Evolutionary conservation across 805 yeast species (phyloP).

Genomic region (Myxozyma neotropica): DNA sequence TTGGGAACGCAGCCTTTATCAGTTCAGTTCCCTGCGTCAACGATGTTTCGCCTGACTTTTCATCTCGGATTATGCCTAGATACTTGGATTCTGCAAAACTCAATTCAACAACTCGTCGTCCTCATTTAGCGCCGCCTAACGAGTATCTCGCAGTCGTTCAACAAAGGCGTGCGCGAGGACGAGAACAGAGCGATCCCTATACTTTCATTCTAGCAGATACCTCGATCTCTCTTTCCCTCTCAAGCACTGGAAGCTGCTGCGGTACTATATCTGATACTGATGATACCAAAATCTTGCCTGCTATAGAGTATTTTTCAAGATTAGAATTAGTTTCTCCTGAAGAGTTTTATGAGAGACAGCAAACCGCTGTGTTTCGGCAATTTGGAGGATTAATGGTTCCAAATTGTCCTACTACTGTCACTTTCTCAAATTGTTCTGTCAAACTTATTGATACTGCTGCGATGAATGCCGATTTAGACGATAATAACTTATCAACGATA

Average conservation of each 20-base stretch:
- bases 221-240: background rate
- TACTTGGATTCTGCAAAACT: background rate
- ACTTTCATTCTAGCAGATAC: background rate
- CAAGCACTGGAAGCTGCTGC: too few species aligned
- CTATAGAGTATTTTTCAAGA: conserved; percentile 2
- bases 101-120: background rate
- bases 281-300: background rate
- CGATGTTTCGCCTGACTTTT: background rate
- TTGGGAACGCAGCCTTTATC: background rate
- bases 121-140: background rate
- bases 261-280: background rate
- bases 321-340: background rate
- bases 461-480: background rate
- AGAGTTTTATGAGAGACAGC: background rate
- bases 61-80: background rate
- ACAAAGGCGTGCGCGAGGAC: background rate
- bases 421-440: conserved; percentile 11
- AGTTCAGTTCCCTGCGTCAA: background rate
- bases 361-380: background rate
- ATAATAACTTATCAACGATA: background rate
- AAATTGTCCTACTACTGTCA: background rate
- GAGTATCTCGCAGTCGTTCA: too few species aligned
- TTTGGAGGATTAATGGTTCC: conserved; percentile 8
- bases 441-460: background rate
- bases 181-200: background rate